Conservation (phyloP, 495 filamentous ascomycete genomes). For the Neurospora tetraspora region DNA sequence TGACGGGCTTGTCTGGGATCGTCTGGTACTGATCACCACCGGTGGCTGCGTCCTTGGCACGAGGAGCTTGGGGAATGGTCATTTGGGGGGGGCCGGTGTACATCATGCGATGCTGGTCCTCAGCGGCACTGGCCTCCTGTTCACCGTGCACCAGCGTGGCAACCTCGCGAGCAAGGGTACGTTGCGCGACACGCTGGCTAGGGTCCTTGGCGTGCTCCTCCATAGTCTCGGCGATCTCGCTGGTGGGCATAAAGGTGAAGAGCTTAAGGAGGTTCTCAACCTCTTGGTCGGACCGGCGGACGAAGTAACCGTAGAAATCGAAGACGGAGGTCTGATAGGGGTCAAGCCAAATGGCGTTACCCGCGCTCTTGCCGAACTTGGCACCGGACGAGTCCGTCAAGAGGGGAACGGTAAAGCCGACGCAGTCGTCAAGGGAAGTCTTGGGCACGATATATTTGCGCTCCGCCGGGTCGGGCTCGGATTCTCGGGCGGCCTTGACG, state of each 20-base stretch:
- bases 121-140: conserved; percentile 44
- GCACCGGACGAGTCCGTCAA: conserved; percentile 74
- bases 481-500: conserved; percentile 58
- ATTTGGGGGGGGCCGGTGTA: conserved; percentile 18
- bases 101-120: conserved; percentile 47
- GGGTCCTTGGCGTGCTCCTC: conserved; percentile 54
- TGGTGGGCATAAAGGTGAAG: conserved; percentile 77
- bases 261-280: conserved; percentile 74
- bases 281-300: conserved; percentile 70
- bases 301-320: conserved; percentile 81
- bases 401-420: conserved; percentile 83
- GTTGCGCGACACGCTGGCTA: conserved; percentile 66
- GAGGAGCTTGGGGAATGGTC: background rate
- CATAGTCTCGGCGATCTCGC: conserved; percentile 55
- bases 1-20: conserved; percentile 23
- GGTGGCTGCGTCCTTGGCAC: background rate
- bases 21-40: conserved; percentile 4
- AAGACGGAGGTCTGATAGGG: conserved; percentile 66
- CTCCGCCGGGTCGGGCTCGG: conserved; percentile 29
- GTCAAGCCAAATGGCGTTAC: conserved; percentile 93
- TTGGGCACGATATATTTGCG: conserved; percentile 6
- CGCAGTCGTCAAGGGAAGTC: conserved; percentile 43
- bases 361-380: conserved; percentile 93
- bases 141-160: conserved; percentile 67
- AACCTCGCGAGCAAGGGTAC: conserved; percentile 69